A percentile compares a stretch with the other conserved stretches of the same genome.
Evolutionary conservation across 225 moss, liverwort and hornwort genomes (phyloP).

Genomic region (Physcomitrellopsis africana): DNA sequence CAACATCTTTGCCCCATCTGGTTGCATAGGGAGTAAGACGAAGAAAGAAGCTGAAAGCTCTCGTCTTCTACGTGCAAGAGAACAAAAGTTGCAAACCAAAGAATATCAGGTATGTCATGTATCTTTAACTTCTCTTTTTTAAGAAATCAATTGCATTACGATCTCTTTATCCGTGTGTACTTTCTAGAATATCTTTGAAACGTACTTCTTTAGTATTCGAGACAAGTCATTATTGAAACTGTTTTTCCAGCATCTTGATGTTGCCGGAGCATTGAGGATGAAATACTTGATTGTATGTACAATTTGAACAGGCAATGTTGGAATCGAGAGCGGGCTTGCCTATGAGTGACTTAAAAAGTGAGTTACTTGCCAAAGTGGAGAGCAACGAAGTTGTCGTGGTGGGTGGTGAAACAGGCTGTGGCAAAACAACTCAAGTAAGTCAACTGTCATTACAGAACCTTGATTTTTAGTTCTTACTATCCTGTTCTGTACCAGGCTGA

Average conservation of each 20-base stretch:
- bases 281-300: conserved; percentile 22
- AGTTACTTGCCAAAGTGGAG: conserved; percentile 70
- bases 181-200: conserved; percentile 8
- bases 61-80: conserved; percentile 62
- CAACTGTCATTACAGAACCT: conserved; percentile 3
- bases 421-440: conserved; percentile 95
- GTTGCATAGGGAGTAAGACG: conserved; percentile 47
- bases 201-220: conserved; percentile 4
- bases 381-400: conserved; percentile 90
- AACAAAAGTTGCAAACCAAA: conserved; percentile 51
- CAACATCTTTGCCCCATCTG: conserved; percentile 22
- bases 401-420: conserved; percentile 98
- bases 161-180: background rate
- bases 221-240: conserved; percentile 15
- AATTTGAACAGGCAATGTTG: conserved; percentile 68
- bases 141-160: conserved; percentile 1
- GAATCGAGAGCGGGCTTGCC: conserved; percentile 72
- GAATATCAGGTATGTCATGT: conserved; percentile 61
- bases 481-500: conserved; percentile 39
- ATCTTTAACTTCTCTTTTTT: conserved; percentile 4
- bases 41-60: conserved; percentile 71
- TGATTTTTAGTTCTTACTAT: conserved; percentile 2
- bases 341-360: conserved; percentile 76
- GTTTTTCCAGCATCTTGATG: conserved; percentile 6
- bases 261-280: conserved; percentile 16